Conservation (phyloP, 2,329 filamentous ascomycete genomes). For the Exophiala alcalophila region DNA sequence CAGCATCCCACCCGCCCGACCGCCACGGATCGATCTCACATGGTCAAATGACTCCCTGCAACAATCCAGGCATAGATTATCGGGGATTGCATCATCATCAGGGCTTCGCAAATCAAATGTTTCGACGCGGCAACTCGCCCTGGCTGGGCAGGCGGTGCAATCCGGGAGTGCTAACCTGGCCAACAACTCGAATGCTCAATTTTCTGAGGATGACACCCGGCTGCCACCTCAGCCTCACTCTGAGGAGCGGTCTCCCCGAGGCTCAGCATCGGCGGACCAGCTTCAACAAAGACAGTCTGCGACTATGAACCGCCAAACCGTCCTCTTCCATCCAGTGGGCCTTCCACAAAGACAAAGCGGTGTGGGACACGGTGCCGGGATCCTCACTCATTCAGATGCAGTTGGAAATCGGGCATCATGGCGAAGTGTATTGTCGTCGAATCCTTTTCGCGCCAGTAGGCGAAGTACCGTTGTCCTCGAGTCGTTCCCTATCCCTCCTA, state of each 20-base stretch:
- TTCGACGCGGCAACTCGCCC: too few species aligned
- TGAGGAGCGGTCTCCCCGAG: background rate
- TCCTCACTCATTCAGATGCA: conserved; percentile 38
- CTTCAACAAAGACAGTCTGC: conserved; percentile 14
- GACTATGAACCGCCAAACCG: conserved; percentile 25
- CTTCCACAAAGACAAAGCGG: conserved; percentile 42
- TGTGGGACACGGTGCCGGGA: conserved; percentile 42
- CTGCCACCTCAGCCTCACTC: background rate
- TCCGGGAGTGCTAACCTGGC: background rate
- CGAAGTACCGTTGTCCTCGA: conserved; percentile 37
- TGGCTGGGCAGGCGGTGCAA: too few species aligned
- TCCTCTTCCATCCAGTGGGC: conserved; percentile 24
- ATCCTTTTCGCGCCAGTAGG: conserved; percentile 38
- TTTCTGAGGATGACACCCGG: too few species aligned
- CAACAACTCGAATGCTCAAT: too few species aligned
- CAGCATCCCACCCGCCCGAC: background rate
- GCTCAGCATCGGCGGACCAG: background rate
- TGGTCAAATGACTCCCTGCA: conserved; percentile 22
- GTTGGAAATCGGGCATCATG: conserved; percentile 39
- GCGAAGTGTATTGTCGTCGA: conserved; percentile 38
- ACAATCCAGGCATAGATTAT: conserved; percentile 12
- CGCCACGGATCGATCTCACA: conserved; percentile 15
- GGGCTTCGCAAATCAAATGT: conserved; percentile 21
- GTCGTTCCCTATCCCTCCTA: conserved; percentile 22
- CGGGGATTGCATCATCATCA: conserved; percentile 29